Percentiles rank a stretch among this genome's conserved stretches.
Conservation (phyloP, 371 early-diverging fungal genomes). For the Saksenaea vasiformis region DNA sequence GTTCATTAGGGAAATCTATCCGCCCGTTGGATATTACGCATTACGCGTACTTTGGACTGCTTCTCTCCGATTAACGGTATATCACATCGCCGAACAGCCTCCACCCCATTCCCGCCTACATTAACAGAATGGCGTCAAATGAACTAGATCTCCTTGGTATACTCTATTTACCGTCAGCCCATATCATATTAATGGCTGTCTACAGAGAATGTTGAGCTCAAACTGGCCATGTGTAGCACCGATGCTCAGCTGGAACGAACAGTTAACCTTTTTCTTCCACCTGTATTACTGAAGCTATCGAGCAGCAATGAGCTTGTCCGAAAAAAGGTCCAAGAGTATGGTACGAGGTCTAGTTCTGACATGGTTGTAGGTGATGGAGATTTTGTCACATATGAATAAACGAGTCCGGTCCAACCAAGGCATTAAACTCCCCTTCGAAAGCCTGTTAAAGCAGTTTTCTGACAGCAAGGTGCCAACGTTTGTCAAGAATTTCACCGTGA, state of each 20-base stretch:
- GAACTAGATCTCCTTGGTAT: slow-evolving; percentile 1
- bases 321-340: slow-evolving; percentile 35
- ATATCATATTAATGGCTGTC: background rate
- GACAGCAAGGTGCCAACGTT: slow-evolving; percentile 42
- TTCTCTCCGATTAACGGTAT: background rate
- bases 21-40: background rate
- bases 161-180: background rate
- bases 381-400: slow-evolving; percentile 83
- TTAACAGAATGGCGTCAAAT: background rate
- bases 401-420: slow-evolving; percentile 64
- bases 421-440: slow-evolving; percentile 64
- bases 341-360: background rate
- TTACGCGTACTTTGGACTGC: slow-evolving; percentile 1
- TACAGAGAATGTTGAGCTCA: slow-evolving; percentile 82
- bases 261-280: slow-evolving; percentile 69
- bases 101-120: background rate
- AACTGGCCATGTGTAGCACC: slow-evolving; percentile 81
- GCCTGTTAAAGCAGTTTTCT: slow-evolving; percentile 56
- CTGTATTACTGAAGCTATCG: slow-evolving; percentile 75
- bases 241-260: slow-evolving; percentile 75
- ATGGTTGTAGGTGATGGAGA: slow-evolving; percentile 63
- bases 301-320: slow-evolving; percentile 56
- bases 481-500: slow-evolving; percentile 71
- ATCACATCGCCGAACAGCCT: background rate
- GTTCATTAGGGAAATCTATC: background rate